Base-by-base conservation (phyloP, 2,329 filamentous ascomycete species). In the Lasiodiplodia sp. region DNA sequence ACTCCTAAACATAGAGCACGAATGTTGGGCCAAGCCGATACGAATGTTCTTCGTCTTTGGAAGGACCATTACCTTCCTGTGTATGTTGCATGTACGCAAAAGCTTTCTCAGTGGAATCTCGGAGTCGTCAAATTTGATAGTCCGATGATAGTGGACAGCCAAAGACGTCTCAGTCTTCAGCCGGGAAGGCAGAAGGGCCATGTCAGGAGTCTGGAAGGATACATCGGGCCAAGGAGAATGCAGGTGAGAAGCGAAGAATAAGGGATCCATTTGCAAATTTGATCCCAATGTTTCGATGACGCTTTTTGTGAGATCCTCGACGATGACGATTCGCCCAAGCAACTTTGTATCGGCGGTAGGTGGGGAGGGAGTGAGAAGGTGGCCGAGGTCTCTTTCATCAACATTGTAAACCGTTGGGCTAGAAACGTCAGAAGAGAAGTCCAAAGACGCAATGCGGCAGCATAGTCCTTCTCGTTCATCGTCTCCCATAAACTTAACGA, bases 141-240 rank as follows among this genome's bases (percentile, higher is more conserved):
- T 16, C 23, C 69, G 68, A 49, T 73, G 73, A 37, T 72, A 73
- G 10, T 60, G 64, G 4, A 71, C 69, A 28, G 71, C 72, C 23
- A 71, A 58, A 38, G 53, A 73, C 1, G 69, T 37, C 5, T 67
- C 58, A 0, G 58, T 14, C 3, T 44, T 28, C 1, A 72, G 47
- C 14, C 71, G 70, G 5, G 73, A 74, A 47, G 72, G 73, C 12
- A 74, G 57, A 4, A 69, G 69, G 11, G 70, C 70, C n/a, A 70
- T 66, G 31, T 71, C 65, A 8, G 73, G 70, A 12, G 67, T 70
- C 52, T 71, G 70, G 4, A 28, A 16, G 1, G 14, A 11, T 4
- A 51, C 53, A 12, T 57, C 52, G 3, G 12, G 37, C 38, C 38
- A 62, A 21, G 57, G 57, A 2, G 40, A 14, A 6, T 62, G 57